A percentile compares a stretch with the other conserved stretches of the same genome.
Conservation (phyloP, 140 eudicot species). For the Stevia rebaudiana region DNA sequence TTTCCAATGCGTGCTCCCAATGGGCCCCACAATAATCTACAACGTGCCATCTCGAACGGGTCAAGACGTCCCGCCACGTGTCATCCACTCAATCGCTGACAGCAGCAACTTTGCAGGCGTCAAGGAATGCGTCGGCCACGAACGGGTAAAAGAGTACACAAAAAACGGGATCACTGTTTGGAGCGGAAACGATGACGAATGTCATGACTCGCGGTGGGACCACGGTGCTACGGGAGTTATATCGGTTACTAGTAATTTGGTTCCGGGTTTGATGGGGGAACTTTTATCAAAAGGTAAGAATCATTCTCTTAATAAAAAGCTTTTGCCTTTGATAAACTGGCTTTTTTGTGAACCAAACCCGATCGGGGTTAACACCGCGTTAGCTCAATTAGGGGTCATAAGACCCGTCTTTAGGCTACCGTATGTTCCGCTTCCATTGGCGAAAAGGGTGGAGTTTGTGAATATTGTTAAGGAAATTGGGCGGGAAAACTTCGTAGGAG, state of each 20-base stretch:
- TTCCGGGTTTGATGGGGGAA: slow-evolving; percentile 60
- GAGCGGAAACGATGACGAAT: slow-evolving; percentile 84
- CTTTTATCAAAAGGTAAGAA: slow-evolving; percentile 55
- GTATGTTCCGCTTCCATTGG: slow-evolving; percentile 68
- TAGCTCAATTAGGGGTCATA: slow-evolving; percentile 75
- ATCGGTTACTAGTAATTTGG: slow-evolving; percentile 69
- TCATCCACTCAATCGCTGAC: slow-evolving; percentile 42
- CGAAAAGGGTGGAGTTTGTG: slow-evolving; percentile 64
- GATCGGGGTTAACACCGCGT: slow-evolving; percentile 69
- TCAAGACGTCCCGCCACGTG: slow-evolving; percentile 75
- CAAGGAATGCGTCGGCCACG: slow-evolving; percentile 72
- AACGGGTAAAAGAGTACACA: slow-evolving; percentile 51
- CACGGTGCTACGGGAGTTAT: slow-evolving; percentile 66
- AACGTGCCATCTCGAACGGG: slow-evolving; percentile 81
- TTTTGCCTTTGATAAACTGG: slow-evolving; percentile 65
- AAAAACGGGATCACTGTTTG: slow-evolving; percentile 48
- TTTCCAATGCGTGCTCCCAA: slow-evolving; percentile 64
- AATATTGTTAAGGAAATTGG: slow-evolving; percentile 66
- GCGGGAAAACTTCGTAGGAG: slow-evolving; percentile 63
- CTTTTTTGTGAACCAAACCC: slow-evolving; percentile 81
- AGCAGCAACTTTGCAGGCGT: slow-evolving; percentile 62
- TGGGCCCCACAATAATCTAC: slow-evolving; percentile 84
- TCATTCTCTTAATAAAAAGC: slow-evolving; percentile 45
- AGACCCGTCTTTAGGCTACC: slow-evolving; percentile 75
- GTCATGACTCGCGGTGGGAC: slow-evolving; percentile 77